Conservation (phyloP, 805 yeast species). For the Henningerozyma blattae region DNA sequence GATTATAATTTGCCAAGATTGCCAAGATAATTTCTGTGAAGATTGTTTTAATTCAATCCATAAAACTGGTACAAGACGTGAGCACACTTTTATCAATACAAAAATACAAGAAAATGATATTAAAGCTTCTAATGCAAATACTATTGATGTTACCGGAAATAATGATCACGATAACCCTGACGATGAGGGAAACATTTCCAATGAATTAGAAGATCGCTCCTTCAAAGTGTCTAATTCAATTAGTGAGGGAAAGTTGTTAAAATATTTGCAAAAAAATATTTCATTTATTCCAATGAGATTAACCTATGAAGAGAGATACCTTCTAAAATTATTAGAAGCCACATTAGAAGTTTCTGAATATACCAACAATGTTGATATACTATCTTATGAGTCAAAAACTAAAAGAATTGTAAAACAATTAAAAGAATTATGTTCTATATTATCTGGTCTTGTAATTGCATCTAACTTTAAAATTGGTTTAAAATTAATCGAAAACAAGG, state of each 20-base stretch:
- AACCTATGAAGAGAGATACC: conserved; percentile 55
- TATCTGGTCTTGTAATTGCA: conserved; percentile 70
- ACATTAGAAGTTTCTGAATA: conserved; percentile 71
- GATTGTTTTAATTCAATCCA: conserved; percentile 62
- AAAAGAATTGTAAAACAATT: conserved; percentile 62
- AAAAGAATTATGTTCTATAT: conserved; percentile 64
- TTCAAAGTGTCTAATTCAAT: conserved; percentile 9
- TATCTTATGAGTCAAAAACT: conserved; percentile 53
- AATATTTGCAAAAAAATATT: conserved; percentile 32
- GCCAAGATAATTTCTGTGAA: conserved; percentile 57
- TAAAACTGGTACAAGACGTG: conserved; percentile 50
- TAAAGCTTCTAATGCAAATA: conserved; percentile 4
- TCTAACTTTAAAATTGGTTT: conserved; percentile 63
- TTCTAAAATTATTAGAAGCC: conserved; percentile 56
- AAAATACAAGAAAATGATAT: conserved; percentile 6
- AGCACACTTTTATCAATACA: conserved; percentile 28
- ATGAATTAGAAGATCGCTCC: conserved; percentile 9
- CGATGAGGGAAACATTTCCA: conserved; percentile 11
- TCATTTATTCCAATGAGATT: conserved; percentile 59
- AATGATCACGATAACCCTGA: conserved; percentile 8
- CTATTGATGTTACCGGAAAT: conserved; percentile 12
- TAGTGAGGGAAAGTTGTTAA: conserved; percentile 24
- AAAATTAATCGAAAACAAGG: conserved; percentile 48
- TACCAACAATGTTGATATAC: conserved; percentile 66
- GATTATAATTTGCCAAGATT: conserved; percentile 46